phyloP scores from a whole-genome alignment of 2,329 filamentous ascomycete genomes.

The Pseudogymnoascus sp. region DNA sequence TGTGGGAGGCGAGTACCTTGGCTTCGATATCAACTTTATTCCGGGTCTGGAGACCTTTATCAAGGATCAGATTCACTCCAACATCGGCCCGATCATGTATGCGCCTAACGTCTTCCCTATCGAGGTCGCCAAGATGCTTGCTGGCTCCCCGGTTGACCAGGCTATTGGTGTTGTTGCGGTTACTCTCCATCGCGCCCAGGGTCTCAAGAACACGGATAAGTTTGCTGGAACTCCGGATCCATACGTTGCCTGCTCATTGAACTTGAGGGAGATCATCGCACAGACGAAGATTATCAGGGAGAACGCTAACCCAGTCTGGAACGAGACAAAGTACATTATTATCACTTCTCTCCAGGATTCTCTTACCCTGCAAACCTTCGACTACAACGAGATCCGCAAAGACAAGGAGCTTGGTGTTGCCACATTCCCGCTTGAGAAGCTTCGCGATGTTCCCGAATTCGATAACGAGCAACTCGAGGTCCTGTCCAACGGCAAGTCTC shows the following conservation, averaged over 20 bases:
- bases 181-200: slow-evolving; percentile 82
- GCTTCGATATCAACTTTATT: slow-evolving; percentile 99
- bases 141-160: slow-evolving; percentile 87
- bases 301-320: slow-evolving; percentile 83
- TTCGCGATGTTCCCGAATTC: slow-evolving; percentile 67
- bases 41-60: slow-evolving; percentile 91
- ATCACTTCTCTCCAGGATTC: slow-evolving; percentile 84
- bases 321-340: slow-evolving; percentile 93
- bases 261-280: slow-evolving; percentile 70
- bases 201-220: slow-evolving; percentile 90
- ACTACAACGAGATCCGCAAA: slow-evolving; percentile 94
- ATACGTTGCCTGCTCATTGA: slow-evolving; percentile 77
- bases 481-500: slow-evolving; percentile 71
- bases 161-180: slow-evolving; percentile 90
- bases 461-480: slow-evolving; percentile 84
- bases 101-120: slow-evolving; percentile 96
- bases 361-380: slow-evolving; percentile 75
- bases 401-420: slow-evolving; percentile 89
- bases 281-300: slow-evolving; percentile 84
- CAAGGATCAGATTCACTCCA: slow-evolving; percentile 90
- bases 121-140: slow-evolving; percentile 96
- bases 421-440: slow-evolving; percentile 72
- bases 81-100: slow-evolving; percentile 95
- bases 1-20: slow-evolving; percentile 86
- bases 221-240: slow-evolving; percentile 89